These are phyloP conservation scores for Fraxinus albicans DNA, from an alignment of 305 asterid genomes.

Conservation along the genomic window DNA sequence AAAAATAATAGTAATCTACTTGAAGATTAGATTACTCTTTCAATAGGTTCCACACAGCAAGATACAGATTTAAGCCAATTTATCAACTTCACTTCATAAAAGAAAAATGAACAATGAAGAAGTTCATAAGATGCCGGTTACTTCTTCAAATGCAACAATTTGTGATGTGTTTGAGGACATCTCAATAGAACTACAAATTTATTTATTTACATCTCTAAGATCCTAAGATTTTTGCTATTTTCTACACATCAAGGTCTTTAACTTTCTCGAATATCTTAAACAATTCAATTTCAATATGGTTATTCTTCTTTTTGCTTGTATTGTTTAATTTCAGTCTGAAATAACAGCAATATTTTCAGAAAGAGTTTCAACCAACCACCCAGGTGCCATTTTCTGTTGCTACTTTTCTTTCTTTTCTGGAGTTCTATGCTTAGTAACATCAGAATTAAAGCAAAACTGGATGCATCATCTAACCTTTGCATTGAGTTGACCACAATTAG, in stretches of 20 bases:
- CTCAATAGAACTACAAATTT: not conserved
- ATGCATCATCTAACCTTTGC: slow-evolving; percentile 52
- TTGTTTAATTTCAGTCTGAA: not conserved
- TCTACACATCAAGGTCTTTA: not conserved
- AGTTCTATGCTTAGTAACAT: not conserved
- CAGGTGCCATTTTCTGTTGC: not conserved
- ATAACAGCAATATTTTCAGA: not conserved
- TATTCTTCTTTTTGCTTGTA: not conserved
- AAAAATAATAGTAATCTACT: not conserved
- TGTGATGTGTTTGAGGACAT: not conserved
- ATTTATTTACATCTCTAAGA: not conserved
- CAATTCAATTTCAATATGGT: not conserved
- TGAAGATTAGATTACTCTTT: not conserved
- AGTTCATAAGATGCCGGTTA: not conserved
- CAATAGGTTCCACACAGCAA: not conserved
- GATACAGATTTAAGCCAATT: not conserved
- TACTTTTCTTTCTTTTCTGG: not conserved
- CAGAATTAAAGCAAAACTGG: not conserved
- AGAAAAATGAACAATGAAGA: not conserved
- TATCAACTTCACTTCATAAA: not conserved
- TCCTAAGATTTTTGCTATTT: not conserved
- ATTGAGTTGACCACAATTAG: slow-evolving; percentile 67
- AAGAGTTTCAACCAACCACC: not conserved
- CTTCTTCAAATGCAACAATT: not conserved
- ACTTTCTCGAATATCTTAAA: not conserved